These are phyloP conservation scores for Anthracocystis walkeri DNA, from an alignment of 1,284 basidiomycete species.

Conservation along the genomic window DNA sequence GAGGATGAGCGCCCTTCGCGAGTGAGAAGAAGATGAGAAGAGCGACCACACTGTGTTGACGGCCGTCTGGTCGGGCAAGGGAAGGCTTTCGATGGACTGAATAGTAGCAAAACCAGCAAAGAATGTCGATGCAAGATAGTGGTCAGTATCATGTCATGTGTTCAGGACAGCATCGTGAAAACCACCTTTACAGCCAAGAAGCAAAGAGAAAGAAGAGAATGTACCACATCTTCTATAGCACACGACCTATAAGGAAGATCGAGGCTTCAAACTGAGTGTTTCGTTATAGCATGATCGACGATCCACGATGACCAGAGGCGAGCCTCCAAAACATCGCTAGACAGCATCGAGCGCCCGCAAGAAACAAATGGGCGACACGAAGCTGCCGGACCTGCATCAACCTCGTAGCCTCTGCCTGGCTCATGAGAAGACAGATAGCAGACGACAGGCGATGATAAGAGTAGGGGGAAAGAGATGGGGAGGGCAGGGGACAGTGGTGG, in stretches of 20 bases:
- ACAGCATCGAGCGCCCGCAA: conserved; percentile 37
- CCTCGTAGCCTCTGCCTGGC: neutral
- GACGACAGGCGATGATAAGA: conserved; percentile 7
- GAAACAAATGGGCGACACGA: conserved; percentile 20
- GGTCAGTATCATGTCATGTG: conserved; percentile 34
- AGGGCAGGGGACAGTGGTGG: conserved; percentile 4
- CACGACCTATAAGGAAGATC: conserved; percentile 55
- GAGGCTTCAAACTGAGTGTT: conserved; percentile 67
- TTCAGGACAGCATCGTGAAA: neutral
- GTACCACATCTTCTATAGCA: conserved; percentile 62
- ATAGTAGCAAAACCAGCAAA: neutral
- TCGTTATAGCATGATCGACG: conserved; percentile 43
- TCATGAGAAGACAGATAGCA: neutral
- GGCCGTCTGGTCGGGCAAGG: conserved; percentile 85
- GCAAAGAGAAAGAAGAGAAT: conserved; percentile 13
- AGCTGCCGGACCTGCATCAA: conserved; percentile 42
- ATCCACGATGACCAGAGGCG: conserved; percentile 18
- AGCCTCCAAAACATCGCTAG: conserved; percentile 12
- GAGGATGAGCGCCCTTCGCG: conserved; percentile 90
- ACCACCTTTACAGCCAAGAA: neutral
- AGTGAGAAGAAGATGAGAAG: conserved; percentile 93
- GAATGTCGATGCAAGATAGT: neutral
- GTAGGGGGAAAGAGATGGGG: conserved; percentile 3
- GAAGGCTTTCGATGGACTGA: conserved; percentile 92
- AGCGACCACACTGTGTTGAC: conserved; percentile 96